phyloP scores from a whole-genome alignment of 768 basidiomycete species.

The Termitomyces sp. region DNA sequence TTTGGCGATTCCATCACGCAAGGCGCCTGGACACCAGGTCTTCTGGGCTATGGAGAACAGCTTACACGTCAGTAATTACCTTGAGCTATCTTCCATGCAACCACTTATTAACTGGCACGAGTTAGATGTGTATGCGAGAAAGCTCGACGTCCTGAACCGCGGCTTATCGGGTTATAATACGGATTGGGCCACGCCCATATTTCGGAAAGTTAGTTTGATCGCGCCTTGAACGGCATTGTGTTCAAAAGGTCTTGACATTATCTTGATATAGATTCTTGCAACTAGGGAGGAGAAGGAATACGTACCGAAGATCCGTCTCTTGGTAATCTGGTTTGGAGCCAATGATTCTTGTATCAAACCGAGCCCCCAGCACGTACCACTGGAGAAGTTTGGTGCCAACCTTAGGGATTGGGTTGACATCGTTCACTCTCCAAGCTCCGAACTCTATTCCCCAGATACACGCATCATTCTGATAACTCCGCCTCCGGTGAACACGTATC shows the following conservation, averaged over 20 bases:
- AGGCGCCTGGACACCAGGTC: slow-evolving; percentile 47
- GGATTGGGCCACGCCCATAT: slow-evolving; percentile 78
- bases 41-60: slow-evolving; percentile 61
- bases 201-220: slow-evolving; percentile 58
- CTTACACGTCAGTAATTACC: slow-evolving; percentile 51
- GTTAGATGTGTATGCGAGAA: slow-evolving; percentile 73
- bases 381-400: slow-evolving; percentile 61
- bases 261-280: slow-evolving; percentile 49
- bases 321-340: slow-evolving; percentile 87
- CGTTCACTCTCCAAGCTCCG: slow-evolving; percentile 59
- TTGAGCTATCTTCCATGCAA: neutral
- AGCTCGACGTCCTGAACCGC: slow-evolving; percentile 83
- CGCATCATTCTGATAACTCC: slow-evolving; percentile 80
- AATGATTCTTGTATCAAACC: slow-evolving; percentile 77
- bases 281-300: slow-evolving; percentile 41
- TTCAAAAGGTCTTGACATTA: neutral
- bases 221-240: neutral
- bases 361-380: slow-evolving; percentile 73
- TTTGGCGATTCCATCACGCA: slow-evolving; percentile 86
- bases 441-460: slow-evolving; percentile 67
- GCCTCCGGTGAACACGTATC: slow-evolving; percentile 72
- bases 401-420: slow-evolving; percentile 58
- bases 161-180: slow-evolving; percentile 86
- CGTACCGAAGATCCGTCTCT: slow-evolving; percentile 61
- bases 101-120: neutral